Base-by-base conservation (phyloP, 129 eudicot species). In the Flaveria brownii region DNA sequence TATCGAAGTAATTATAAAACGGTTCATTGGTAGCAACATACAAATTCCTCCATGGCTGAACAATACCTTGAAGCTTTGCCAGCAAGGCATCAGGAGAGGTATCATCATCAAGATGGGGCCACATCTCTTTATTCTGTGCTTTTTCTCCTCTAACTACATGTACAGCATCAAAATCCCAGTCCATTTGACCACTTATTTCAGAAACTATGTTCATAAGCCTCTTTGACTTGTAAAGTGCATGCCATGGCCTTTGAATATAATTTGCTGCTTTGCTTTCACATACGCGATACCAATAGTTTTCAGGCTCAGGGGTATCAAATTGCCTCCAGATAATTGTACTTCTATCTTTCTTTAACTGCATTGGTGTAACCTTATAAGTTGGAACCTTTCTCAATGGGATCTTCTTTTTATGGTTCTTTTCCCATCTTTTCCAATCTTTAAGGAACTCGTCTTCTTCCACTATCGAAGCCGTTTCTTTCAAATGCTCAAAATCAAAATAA, bases 91-190 rank as follows among this genome's bases (percentile, higher is more conserved):
- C 97, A 0, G 99, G 97, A 12, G 97, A 91, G 16, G 99, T 95
- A 80, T 95, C 99, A 10, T 81, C 94, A 43, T 91, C 97, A 79
- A 95, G 76, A 74, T 86, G 89, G 22, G 99, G 99, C 99, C 99
- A 95, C 72, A 78, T 78, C 65, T 77, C 85, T 84, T 87, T 91
- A 25, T 89, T 89, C 83, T 87, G 89, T 2, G 97, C 96, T 71
- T 95, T 95, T 77, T 84, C 91, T 11, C 99, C 99, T 46, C 99
- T 81, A 65, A 95, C 90, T 17, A 95, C 99, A 78, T 95, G 99
- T n/a, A 91, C 97, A 0, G 96, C 96, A 78, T 95, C 99, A 62
- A 89, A 91, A 82, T 95, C 99, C 99, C 99, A 95, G 39, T 95
- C 97, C 99, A 95, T 87, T 55, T 88, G 86, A 62, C 99, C 99